Evolutionary conservation across 768 basidiomycete species (phyloP).

Genomic region (Rubroboletus pulcherrimus): DNA sequence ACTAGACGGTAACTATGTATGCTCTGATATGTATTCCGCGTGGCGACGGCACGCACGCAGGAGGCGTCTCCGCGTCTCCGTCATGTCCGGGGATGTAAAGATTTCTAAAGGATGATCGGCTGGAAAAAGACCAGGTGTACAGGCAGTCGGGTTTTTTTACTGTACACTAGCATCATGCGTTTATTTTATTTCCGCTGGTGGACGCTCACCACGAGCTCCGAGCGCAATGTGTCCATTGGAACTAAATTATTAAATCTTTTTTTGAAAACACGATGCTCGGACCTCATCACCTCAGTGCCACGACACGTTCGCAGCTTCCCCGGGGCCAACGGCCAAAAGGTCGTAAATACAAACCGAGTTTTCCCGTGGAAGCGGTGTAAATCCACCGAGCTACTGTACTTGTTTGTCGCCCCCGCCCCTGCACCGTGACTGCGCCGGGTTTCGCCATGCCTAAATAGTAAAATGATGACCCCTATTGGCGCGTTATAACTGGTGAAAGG

Average conservation of each 20-base stretch:
- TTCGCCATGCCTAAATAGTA: too few species aligned
- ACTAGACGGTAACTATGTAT: conserved; percentile 1
- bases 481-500: too few species aligned
- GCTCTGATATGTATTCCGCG: neutral
- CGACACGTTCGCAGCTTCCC: too few species aligned
- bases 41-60: neutral
- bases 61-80: neutral
- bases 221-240: neutral
- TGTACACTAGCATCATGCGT: conserved; percentile 1
- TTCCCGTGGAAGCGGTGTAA: too few species aligned
- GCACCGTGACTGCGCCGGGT: too few species aligned
- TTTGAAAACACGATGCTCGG: neutral
- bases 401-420: too few species aligned
- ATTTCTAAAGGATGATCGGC: neutral
- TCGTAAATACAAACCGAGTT: too few species aligned
- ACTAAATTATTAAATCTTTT: too few species aligned
- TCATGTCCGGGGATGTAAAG: neutral
- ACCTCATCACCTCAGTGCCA: too few species aligned
- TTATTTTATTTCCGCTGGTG: conserved; percentile 1
- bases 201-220: neutral
- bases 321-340: too few species aligned
- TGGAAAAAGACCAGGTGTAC: neutral
- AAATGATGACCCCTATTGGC: too few species aligned
- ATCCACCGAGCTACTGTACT: too few species aligned
- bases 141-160: neutral